Base-by-base conservation (phyloP, 768 basidiomycete genomes). In the Rubroboletus pulcherrimus region DNA sequence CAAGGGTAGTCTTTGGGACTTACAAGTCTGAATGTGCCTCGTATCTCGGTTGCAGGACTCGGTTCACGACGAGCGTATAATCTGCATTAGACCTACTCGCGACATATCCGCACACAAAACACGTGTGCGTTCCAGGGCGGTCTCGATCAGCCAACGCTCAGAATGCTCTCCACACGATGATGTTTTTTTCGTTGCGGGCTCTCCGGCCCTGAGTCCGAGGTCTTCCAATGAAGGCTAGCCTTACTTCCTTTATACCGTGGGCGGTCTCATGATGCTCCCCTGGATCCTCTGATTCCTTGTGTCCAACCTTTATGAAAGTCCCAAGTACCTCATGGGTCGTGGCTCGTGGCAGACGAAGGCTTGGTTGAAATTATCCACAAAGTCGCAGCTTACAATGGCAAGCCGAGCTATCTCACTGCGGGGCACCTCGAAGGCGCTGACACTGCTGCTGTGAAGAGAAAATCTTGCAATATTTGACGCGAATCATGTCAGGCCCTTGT, bases 201-300 rank as follows among this genome's bases (percentile, higher is more conserved):
- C 71, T 74, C 6, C 69, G 44, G 83, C 65, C 62, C 74, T 70
- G 11, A 35, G 47, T n/a, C 34, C 77, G 6, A 74, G 76, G 33
- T 71, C 75, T 2, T 75, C 79, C 6, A 89, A 91, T 57, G 67
- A 80, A 70, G 88, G 88, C 19, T 91, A 89, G 89, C 77, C 88
- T 24, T 89, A 89, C 66, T 84, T 88, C 65, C 73, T 87, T 19
- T 87, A 79, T 64, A 71, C 81, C 11, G 83, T 90, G 81, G 87
- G 88, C 7, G 87, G 84, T 0, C 65, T 89, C 35, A 88, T 87
- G 73, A 72, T 90, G 53, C 15, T 84, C 41, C 73, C 87, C 40
- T 88, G 81, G 75, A 59, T 74, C 11, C 66, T 86, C 26, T 84
- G 86, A 24, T 85, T 86, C 73, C 81, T 86, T 70, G 66, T 81